Percentiles rank a stretch among this genome's conserved stretches.
These are phyloP conservation scores for Suhomyces guaymorum DNA, from an alignment of 1,139 yeast species.

Conservation along the genomic window DNA sequence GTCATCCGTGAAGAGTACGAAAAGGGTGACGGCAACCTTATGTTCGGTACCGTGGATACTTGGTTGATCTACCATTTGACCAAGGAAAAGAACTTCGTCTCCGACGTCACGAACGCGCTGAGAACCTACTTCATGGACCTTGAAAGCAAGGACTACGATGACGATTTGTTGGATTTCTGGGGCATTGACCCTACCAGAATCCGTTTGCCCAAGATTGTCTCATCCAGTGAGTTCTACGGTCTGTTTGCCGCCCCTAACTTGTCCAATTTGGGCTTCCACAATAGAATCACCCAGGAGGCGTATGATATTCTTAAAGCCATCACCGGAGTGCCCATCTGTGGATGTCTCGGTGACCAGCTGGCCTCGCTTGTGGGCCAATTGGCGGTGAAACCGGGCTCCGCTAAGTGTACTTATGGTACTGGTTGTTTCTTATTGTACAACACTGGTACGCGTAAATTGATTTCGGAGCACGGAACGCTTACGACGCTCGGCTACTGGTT, in stretches of 20 bases:
- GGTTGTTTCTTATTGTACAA: constrained; percentile 91
- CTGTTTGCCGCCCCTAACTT: constrained; percentile 61
- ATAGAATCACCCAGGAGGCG: constrained; percentile 53
- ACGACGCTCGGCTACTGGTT: constrained; percentile 92
- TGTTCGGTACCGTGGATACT: constrained; percentile 94
- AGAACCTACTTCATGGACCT: constrained; percentile 91
- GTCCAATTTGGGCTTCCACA: constrained; percentile 51
- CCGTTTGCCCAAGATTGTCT: constrained; percentile 74
- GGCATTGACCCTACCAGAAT: constrained; percentile 70
- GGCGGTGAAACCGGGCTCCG: constrained; percentile 81
- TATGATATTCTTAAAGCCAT: constrained; percentile 51
- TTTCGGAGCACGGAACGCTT: constrained; percentile 76
- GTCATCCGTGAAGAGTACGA: constrained; percentile 72
- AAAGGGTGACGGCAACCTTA: constrained; percentile 66
- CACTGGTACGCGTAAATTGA: constrained; percentile 69
- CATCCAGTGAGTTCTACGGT: constrained; percentile 82
- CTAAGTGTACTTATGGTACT: constrained; percentile 97
- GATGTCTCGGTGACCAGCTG: constrained; percentile 93
- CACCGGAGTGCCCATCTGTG: constrained; percentile 72
- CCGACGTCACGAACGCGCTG: constrained; percentile 90
- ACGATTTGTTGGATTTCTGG: constrained; percentile 75
- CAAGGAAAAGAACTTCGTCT: constrained; percentile 66
- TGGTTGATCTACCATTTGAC: constrained; percentile 91
- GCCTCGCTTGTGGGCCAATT: constrained; percentile 93
- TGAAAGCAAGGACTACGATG: constrained; percentile 74